Evolutionary conservation across 2,329 filamentous ascomycete species (phyloP).

Genomic region (Colletotrichum echinochloae): DNA sequence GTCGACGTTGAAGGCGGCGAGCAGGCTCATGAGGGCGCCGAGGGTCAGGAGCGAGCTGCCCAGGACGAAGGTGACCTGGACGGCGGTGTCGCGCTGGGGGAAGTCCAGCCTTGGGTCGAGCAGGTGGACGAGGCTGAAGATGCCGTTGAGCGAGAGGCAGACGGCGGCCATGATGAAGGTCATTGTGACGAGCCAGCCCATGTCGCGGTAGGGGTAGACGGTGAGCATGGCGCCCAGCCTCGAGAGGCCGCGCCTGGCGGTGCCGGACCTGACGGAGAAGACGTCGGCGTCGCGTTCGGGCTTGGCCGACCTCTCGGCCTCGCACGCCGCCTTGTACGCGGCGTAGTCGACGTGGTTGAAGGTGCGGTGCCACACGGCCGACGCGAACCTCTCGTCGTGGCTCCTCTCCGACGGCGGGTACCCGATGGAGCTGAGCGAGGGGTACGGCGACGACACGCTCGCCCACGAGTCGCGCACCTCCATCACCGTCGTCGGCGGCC

Average conservation of each 20-base stretch:
- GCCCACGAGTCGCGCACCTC: slow-evolving; percentile 11
- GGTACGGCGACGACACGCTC: slow-evolving; percentile 23
- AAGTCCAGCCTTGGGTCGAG: slow-evolving; percentile 18
- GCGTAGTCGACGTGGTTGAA: slow-evolving; percentile 39
- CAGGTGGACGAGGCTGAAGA: slow-evolving; percentile 25
- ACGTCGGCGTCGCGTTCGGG: slow-evolving; percentile 27
- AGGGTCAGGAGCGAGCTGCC: slow-evolving; percentile 27
- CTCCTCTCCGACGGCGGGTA: slow-evolving; percentile 26
- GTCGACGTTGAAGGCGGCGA: slow-evolving; percentile 36
- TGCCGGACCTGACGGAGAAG: background rate
- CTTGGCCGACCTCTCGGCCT: slow-evolving; percentile 28
- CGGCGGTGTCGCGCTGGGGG: background rate
- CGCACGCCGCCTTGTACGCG: slow-evolving; percentile 35
- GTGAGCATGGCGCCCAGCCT: slow-evolving; percentile 33
- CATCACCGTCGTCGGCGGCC: slow-evolving; percentile 15
- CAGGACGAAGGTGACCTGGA: slow-evolving; percentile 9
- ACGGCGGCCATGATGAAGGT: slow-evolving; percentile 20
- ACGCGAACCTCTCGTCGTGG: slow-evolving; percentile 26
- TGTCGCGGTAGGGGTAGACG: slow-evolving; percentile 35
- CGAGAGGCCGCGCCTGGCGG: slow-evolving; percentile 10
- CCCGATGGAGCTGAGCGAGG: slow-evolving; percentile 35
- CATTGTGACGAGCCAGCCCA: slow-evolving; percentile 38
- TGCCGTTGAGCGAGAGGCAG: slow-evolving; percentile 25
- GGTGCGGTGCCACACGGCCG: slow-evolving; percentile 31
- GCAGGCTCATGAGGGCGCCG: slow-evolving; percentile 22